Evolutionary conservation across 192 early-diverging fungal genomes (phyloP).

Genomic region (Podila epicladia): DNA sequence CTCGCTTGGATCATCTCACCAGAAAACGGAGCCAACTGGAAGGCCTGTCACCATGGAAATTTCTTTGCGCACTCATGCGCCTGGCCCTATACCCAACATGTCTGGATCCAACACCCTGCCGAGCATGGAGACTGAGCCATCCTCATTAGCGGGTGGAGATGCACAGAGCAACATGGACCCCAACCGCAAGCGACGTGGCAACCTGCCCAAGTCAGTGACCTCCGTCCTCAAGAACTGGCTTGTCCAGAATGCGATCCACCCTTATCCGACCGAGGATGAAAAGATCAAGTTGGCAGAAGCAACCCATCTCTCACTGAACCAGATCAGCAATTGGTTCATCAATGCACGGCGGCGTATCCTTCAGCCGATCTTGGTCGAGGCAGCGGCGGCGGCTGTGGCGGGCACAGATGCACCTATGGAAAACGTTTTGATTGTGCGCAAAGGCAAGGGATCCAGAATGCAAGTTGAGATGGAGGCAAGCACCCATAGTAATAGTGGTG

Average conservation of each 20-base stretch:
- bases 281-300: constrained; percentile 61
- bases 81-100: no score
- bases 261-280: constrained; percentile 74
- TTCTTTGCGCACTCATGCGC: no score
- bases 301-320: constrained; percentile 68
- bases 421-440: constrained; percentile 49
- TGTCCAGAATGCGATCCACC: constrained; percentile 65
- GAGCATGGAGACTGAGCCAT: no score
- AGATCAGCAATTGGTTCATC: constrained; percentile 84
- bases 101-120: no score
- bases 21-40: no score
- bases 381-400: constrained; percentile 34
- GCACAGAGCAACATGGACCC: constrained; percentile 19
- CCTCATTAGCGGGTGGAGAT: neutral
- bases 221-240: constrained; percentile 71
- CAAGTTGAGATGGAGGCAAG: constrained; percentile 47
- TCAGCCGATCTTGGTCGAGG: constrained; percentile 43
- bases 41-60: no score
- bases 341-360: constrained; percentile 68
- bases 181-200: constrained; percentile 59
- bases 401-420: constrained; percentile 43
- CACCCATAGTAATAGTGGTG: neutral
- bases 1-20: no score
- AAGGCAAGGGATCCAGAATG: constrained; percentile 51
- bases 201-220: constrained; percentile 67